A percentile compares a stretch with the other conserved stretches of the same genome.
These are phyloP conservation scores for Tylopilus sp. DNA, from an alignment of 768 basidiomycete species.

Conservation along the genomic window DNA sequence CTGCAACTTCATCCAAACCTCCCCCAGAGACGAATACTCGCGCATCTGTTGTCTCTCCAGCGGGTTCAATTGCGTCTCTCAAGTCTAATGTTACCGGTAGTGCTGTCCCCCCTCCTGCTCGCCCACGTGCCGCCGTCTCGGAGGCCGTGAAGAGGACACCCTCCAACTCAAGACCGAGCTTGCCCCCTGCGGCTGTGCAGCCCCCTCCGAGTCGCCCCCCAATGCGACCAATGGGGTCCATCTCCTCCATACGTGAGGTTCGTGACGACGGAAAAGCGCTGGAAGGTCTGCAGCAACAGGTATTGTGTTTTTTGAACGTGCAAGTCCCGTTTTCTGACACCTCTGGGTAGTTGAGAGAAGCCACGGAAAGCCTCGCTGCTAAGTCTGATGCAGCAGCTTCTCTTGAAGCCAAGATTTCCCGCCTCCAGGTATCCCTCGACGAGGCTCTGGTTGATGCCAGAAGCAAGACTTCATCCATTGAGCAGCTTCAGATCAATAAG, in stretches of 20 bases:
- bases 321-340: background rate
- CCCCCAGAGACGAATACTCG: slow-evolving; percentile 35
- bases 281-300: slow-evolving; percentile 61
- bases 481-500: slow-evolving; percentile 50
- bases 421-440: slow-evolving; percentile 49
- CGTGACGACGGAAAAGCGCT: slow-evolving; percentile 57
- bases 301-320: slow-evolving; percentile 19
- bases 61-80: slow-evolving; percentile 46
- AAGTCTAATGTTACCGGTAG: slow-evolving; percentile 37
- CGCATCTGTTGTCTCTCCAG: slow-evolving; percentile 54
- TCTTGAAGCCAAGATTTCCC: slow-evolving; percentile 52
- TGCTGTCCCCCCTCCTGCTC: slow-evolving; percentile 30
- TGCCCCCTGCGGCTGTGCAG: slow-evolving; percentile 26
- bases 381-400: slow-evolving; percentile 49
- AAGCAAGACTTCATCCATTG: slow-evolving; percentile 41
- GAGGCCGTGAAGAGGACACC: slow-evolving; percentile 57
- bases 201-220: slow-evolving; percentile 36
- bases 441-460: slow-evolving; percentile 44
- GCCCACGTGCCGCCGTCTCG: slow-evolving; percentile 66
- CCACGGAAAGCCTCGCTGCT: slow-evolving; percentile 47
- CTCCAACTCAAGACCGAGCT: slow-evolving; percentile 40
- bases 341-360: slow-evolving; percentile 54
- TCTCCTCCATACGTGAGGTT: slow-evolving; percentile 72
- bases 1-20: slow-evolving; percentile 20
- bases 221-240: slow-evolving; percentile 52